These are phyloP conservation scores for Hypoxylon fragiforme DNA, from an alignment of 495 filamentous ascomycete genomes.

Conservation along the genomic window DNA sequence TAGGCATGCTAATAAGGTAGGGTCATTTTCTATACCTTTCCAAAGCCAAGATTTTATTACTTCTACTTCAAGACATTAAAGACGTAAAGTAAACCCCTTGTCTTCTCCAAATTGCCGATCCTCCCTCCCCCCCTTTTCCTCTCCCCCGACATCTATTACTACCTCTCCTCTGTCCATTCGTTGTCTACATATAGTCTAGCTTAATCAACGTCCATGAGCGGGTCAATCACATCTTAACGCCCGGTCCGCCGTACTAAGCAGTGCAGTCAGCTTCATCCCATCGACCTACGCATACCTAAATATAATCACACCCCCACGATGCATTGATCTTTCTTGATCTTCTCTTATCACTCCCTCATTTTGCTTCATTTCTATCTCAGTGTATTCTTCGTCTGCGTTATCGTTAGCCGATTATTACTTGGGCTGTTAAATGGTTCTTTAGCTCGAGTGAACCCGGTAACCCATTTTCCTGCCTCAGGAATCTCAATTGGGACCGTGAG, in stretches of 20 bases:
- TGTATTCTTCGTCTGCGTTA: neutral
- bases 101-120: constrained; percentile 28
- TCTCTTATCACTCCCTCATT: constrained; percentile 6
- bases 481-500: no score
- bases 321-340: neutral
- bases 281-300: constrained; percentile 6
- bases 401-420: no score
- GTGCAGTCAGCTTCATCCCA: neutral
- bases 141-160: constrained; percentile 1
- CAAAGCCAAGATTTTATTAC: no score
- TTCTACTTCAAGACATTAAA: neutral
- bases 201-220: neutral
- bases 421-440: neutral
- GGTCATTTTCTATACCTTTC: neutral
- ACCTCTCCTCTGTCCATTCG: constrained; percentile 4
- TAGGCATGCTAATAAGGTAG: neutral
- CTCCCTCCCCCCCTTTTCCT: constrained; percentile 3
- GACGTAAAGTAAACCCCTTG: constrained; percentile 16
- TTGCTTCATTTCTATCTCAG: constrained; percentile 3
- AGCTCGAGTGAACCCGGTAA: neutral
- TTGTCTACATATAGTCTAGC: constrained; percentile 1
- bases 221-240: constrained; percentile 4
- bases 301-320: constrained; percentile 9
- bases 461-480: neutral
- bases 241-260: constrained; percentile 11